These are phyloP conservation scores for Crassisporium funariophilum DNA, from an alignment of 768 basidiomycete species.

Conservation along the genomic window DNA sequence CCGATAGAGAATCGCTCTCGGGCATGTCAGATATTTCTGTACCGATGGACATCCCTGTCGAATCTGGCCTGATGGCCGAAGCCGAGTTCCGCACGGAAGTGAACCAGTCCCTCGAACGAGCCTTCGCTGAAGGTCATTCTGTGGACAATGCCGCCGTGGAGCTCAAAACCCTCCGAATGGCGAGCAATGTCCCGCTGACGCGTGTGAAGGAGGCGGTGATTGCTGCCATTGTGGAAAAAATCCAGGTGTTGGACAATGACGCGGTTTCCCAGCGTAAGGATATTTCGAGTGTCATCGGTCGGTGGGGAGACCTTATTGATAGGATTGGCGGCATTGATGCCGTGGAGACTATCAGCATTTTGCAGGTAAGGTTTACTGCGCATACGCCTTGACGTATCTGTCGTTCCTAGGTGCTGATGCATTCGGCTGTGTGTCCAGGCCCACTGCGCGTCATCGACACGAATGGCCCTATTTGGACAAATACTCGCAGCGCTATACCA, in stretches of 20 bases:
- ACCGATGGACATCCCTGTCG: slow-evolving; percentile 41
- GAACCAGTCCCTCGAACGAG: slow-evolving; percentile 84
- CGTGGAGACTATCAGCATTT: slow-evolving; percentile 73
- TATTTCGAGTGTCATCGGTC: slow-evolving; percentile 59
- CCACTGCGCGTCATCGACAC: slow-evolving; percentile 64
- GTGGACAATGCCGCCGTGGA: slow-evolving; percentile 94
- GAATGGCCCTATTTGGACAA: slow-evolving; percentile 77
- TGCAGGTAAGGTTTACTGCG: slow-evolving; percentile 60
- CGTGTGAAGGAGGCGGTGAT: slow-evolving; percentile 89
- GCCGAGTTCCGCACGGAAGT: slow-evolving; percentile 79
- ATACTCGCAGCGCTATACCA: slow-evolving; percentile 88
- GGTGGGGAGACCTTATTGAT: slow-evolving; percentile 86
- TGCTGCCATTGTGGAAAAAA: slow-evolving; percentile 74
- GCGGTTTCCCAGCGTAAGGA: slow-evolving; percentile 61
- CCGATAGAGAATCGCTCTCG: slow-evolving; percentile 36
- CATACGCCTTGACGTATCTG: background rate
- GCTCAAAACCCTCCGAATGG: slow-evolving; percentile 95
- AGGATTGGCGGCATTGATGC: slow-evolving; percentile 82
- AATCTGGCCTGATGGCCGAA: slow-evolving; percentile 46
- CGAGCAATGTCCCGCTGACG: slow-evolving; percentile 88
- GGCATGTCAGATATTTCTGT: slow-evolving; percentile 53
- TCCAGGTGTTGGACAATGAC: slow-evolving; percentile 61
- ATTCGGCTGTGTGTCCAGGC: slow-evolving; percentile 39
- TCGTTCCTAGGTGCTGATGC: slow-evolving; percentile 1
- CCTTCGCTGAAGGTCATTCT: slow-evolving; percentile 88